phyloP scores from a whole-genome alignment of 495 filamentous ascomycete genomes.

The Hypoxylon crocopeplum region DNA sequence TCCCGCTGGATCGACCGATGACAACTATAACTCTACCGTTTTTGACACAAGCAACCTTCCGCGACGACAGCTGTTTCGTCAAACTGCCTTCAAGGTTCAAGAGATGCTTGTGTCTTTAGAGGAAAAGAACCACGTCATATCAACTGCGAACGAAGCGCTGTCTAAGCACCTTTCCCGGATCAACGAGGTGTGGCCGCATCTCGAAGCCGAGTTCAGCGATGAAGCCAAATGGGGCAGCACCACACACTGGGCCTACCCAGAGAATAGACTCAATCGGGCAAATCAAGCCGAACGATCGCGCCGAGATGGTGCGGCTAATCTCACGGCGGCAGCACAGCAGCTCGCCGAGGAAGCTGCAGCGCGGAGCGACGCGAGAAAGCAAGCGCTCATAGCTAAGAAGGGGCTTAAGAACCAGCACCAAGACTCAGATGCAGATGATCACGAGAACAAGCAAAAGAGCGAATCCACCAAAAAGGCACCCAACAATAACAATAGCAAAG shows the following conservation, averaged over 20 bases:
- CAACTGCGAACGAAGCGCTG: conserved; percentile 85
- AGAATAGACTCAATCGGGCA: conserved; percentile 74
- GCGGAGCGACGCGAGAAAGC: conserved; percentile 81
- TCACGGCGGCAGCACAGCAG: conserved; percentile 70
- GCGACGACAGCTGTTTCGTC: conserved; percentile 71
- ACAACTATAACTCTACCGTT: conserved; percentile 45
- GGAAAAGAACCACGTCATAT: conserved; percentile 95
- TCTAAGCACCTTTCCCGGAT: conserved; percentile 84
- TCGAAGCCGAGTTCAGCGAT: conserved; percentile 89
- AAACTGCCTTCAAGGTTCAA: conserved; percentile 62
- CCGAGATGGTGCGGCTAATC: conserved; percentile 75
- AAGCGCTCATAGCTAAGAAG: conserved; percentile 77
- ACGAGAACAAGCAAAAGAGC: conserved; percentile 52
- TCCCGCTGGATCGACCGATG: conserved; percentile 45
- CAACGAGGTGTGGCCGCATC: conserved; percentile 80
- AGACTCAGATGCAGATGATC: conserved; percentile 82
- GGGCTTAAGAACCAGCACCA: conserved; percentile 67
- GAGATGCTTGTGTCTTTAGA: conserved; percentile 86
- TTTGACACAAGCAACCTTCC: conserved; percentile 59
- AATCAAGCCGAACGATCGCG: conserved; percentile 72
- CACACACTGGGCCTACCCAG: conserved; percentile 94
- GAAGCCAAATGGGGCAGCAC: conserved; percentile 90
- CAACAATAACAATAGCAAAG: conserved; percentile 57
- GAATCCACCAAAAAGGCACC: conserved; percentile 63
- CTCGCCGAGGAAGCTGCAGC: conserved; percentile 78